A percentile compares a stretch with the other conserved stretches of the same genome.
Evolutionary conservation across 1,284 basidiomycete genomes (phyloP).

Genomic region (Sphagnurus paluster): DNA sequence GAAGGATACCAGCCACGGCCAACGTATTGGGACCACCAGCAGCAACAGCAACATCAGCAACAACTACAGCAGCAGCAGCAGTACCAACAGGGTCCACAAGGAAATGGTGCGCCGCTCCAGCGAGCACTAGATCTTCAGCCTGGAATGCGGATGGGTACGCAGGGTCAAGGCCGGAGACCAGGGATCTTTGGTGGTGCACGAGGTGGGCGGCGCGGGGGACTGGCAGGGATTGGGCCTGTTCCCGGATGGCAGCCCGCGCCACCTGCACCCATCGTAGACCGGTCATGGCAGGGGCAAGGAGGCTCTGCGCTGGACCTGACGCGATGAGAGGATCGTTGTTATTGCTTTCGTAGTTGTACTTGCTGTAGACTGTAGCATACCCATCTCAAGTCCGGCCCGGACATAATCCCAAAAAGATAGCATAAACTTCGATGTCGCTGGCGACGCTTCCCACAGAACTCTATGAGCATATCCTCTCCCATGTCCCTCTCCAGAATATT

Average conservation of each 20-base stretch:
- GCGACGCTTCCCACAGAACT: conserved; percentile 56
- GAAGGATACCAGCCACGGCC: conserved; percentile 12
- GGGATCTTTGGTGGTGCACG: conserved; percentile 43
- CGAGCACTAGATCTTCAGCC: conserved; percentile 48
- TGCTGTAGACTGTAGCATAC: conserved; percentile 13
- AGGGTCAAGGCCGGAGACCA: conserved; percentile 45
- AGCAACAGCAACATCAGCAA: conserved; percentile 1
- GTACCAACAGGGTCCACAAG: conserved; percentile 3
- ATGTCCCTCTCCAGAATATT: conserved; percentile 30
- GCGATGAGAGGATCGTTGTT: conserved; percentile 18
- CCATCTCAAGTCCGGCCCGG: not conserved
- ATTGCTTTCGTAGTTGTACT: conserved; percentile 9
- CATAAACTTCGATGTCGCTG: conserved; percentile 7
- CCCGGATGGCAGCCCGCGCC: conserved; percentile 30
- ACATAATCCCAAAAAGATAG: not conserved
- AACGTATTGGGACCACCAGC: conserved; percentile 4
- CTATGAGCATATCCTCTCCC: conserved; percentile 52
- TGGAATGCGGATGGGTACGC: conserved; percentile 45
- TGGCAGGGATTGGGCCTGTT: conserved; percentile 10
- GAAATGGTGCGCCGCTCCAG: conserved; percentile 37
- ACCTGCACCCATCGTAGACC: conserved; percentile 32
- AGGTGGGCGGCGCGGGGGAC: conserved; percentile 30
- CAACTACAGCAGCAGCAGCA: conserved; percentile 1
- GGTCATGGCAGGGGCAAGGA: conserved; percentile 36
- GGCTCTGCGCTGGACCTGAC: conserved; percentile 39